Conservation (phyloP, 805 yeast species). For the Monosporozyma aerobia region DNA sequence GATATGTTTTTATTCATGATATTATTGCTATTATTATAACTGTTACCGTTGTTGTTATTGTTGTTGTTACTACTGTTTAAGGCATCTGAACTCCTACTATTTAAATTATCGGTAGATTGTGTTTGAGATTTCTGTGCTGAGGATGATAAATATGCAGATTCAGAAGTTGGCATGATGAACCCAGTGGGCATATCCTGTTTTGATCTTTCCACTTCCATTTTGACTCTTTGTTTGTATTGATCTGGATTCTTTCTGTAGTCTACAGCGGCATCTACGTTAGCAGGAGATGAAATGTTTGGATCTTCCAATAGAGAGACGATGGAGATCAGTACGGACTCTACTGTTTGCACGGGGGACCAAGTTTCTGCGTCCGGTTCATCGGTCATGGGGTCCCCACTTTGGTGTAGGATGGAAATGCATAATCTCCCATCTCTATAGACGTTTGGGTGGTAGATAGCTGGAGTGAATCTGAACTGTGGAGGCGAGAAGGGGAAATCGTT, state of each 20-base stretch:
- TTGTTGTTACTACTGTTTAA: neutral
- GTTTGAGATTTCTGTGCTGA: neutral
- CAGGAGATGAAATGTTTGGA: slow-evolving; percentile 89
- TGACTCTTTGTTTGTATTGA: slow-evolving; percentile 64
- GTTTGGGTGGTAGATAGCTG: slow-evolving; percentile 91
- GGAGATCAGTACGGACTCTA: slow-evolving; percentile 80
- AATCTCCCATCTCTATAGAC: slow-evolving; percentile 88
- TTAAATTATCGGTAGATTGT: neutral
- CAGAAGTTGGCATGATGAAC: slow-evolving; percentile 69
- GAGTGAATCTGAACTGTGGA: slow-evolving; percentile 85
- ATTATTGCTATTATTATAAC: neutral
- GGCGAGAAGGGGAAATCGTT: slow-evolving; percentile 86
- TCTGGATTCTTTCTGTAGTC: slow-evolving; percentile 78
- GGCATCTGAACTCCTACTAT: neutral
- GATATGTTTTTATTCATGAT: slow-evolving; percentile 19
- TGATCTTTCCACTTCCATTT: slow-evolving; percentile 74
- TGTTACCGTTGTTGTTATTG: neutral
- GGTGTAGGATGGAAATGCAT: slow-evolving; percentile 88
- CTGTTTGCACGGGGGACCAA: slow-evolving; percentile 91
- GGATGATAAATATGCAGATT: slow-evolving; percentile 38
- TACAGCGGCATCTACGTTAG: slow-evolving; percentile 92
- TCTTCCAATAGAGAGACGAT: slow-evolving; percentile 87
- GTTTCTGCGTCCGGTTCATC: slow-evolving; percentile 92
- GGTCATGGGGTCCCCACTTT: slow-evolving; percentile 79
- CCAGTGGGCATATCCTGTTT: slow-evolving; percentile 82